These are phyloP conservation scores for Haematococcus sp. DNA, from an alignment of 139 green algal genomes.

Conservation along the genomic window DNA sequence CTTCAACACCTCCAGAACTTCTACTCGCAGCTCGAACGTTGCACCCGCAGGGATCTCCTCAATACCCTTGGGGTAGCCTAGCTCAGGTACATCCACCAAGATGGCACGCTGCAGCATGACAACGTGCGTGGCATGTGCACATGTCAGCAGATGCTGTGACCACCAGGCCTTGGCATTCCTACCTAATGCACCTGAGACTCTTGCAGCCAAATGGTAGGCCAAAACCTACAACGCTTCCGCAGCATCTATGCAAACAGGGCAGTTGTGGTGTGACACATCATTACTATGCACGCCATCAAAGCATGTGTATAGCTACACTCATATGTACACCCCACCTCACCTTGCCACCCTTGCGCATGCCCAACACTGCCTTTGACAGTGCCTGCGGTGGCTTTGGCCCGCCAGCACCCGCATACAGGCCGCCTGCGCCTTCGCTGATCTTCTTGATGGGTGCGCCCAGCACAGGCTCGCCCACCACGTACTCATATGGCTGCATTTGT, in stretches of 20 bases:
- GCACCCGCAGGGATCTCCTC: constrained; percentile 59
- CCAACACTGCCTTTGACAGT: constrained; percentile 71
- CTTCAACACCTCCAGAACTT: constrained; percentile 46
- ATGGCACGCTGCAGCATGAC: constrained; percentile 49
- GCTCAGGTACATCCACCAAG: constrained; percentile 52
- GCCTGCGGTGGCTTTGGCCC: constrained; percentile 86
- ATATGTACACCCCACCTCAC: constrained; percentile 25
- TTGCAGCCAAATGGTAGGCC: too few species aligned
- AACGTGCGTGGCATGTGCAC: background rate
- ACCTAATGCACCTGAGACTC: too few species aligned
- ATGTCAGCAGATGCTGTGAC: too few species aligned
- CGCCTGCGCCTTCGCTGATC: constrained; percentile 48
- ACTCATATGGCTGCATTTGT: constrained; percentile 87
- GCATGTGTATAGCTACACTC: background rate
- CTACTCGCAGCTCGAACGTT: constrained; percentile 59
- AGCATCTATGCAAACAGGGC: too few species aligned
- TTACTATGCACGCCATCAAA: too few species aligned
- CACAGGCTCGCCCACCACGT: constrained; percentile 71
- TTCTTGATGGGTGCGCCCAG: constrained; percentile 19
- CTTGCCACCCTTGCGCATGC: constrained; percentile 88
- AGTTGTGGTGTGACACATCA: constrained; percentile 31
- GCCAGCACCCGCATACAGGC: constrained; percentile 66
- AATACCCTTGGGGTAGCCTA: constrained; percentile 68
- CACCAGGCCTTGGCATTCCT: background rate
- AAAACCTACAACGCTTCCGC: too few species aligned